These are phyloP conservation scores for Blepharisma japonicum DNA, from an alignment of 73 alveolate species.

Conservation along the genomic window DNA sequence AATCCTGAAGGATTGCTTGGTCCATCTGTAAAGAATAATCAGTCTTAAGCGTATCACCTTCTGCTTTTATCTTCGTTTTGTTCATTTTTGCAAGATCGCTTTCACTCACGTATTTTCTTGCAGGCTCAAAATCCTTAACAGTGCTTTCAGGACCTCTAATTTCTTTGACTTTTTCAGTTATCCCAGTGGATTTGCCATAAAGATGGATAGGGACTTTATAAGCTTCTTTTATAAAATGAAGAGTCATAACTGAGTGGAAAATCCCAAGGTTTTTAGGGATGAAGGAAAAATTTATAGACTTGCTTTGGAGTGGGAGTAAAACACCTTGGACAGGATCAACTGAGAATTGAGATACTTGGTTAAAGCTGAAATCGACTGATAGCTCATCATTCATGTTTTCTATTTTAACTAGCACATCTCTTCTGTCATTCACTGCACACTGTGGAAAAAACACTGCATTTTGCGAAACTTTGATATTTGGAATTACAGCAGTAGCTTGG, in stretches of 20 bases:
- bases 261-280: constrained; percentile 94
- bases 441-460: constrained; percentile 83
- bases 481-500: constrained; percentile 93
- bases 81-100: constrained; percentile 35
- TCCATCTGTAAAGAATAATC: constrained; percentile 71
- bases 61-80: constrained; percentile 9
- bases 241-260: constrained; percentile 66
- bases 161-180: constrained; percentile 50
- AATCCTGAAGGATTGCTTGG: constrained; percentile 43
- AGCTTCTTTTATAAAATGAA: constrained; percentile 79
- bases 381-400: constrained; percentile 91
- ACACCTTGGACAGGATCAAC: constrained; percentile 87
- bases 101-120: constrained; percentile 57
- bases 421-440: constrained; percentile 87
- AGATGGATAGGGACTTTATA: constrained; percentile 89
- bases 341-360: constrained; percentile 87
- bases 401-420: constrained; percentile 81
- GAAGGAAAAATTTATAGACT: constrained; percentile 83
- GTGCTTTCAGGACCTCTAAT: constrained; percentile 77
- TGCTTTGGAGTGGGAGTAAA: constrained; percentile 82
- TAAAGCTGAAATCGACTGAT: constrained; percentile 83
- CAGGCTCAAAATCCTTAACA: constrained; percentile 71
- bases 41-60: constrained; percentile 37
- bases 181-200: constrained; percentile 74
- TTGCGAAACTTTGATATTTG: constrained; percentile 84